Conservation (phyloP, 2,329 filamentous ascomycete species). For the Ophiosphaerella herpotricha region DNA sequence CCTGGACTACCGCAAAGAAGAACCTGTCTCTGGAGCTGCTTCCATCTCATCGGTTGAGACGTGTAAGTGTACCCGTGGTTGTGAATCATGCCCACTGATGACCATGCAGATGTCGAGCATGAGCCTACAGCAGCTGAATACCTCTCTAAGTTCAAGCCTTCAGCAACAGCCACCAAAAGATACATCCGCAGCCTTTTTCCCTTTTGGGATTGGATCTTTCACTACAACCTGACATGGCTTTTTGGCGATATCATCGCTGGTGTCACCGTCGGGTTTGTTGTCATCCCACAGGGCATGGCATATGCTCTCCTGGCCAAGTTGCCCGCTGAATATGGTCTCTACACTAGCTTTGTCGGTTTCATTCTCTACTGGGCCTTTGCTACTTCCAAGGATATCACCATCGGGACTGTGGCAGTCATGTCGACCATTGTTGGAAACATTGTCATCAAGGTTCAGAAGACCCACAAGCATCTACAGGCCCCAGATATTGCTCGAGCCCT, state of each 20-base stretch:
- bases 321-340: slow-evolving; percentile 81
- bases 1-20: slow-evolving; percentile 71
- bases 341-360: slow-evolving; percentile 95
- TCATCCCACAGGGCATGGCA: slow-evolving; percentile 97
- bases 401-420: slow-evolving; percentile 96
- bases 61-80: slow-evolving; percentile 16
- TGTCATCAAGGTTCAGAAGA: slow-evolving; percentile 63
- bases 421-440: slow-evolving; percentile 88
- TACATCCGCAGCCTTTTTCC: slow-evolving; percentile 82
- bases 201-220: slow-evolving; percentile 83
- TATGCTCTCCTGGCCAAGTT: slow-evolving; percentile 85
- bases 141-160: slow-evolving; percentile 68
- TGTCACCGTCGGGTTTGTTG: slow-evolving; percentile 75
- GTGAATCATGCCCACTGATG: not conserved
- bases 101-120: slow-evolving; percentile 77
- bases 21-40: slow-evolving; percentile 69
- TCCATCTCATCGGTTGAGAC: slow-evolving; percentile 70
- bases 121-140: slow-evolving; percentile 77
- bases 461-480: slow-evolving; percentile 49
- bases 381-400: slow-evolving; percentile 98
- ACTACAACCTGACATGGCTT: slow-evolving; percentile 91
- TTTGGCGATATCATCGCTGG: slow-evolving; percentile 85
- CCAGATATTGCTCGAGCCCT: slow-evolving; percentile 75
- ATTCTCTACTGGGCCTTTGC: slow-evolving; percentile 97
- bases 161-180: slow-evolving; percentile 52